Evolutionary conservation across 2,329 filamentous ascomycete genomes (phyloP).

Genomic region (Plenodomus lindquistii): DNA sequence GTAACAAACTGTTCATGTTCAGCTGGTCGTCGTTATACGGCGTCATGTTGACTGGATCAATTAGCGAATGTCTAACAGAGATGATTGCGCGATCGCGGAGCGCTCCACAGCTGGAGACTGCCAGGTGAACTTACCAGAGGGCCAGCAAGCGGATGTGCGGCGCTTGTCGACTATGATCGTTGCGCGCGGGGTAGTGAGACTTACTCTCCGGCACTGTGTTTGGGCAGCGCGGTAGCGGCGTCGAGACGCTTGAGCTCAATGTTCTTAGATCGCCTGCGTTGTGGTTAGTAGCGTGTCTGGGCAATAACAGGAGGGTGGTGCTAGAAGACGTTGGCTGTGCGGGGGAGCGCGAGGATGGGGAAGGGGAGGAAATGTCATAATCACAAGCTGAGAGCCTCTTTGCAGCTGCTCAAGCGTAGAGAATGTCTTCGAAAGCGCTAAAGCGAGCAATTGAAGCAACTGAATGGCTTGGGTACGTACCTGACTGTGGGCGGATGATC

Average conservation of each 20-base stretch:
- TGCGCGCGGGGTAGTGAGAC: too few species aligned
- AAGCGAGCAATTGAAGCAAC: background rate
- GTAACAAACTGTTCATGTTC: conserved; percentile 12
- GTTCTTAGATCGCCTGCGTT: background rate
- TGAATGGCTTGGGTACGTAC: background rate
- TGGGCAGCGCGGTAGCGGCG: background rate
- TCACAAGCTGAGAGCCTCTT: too few species aligned
- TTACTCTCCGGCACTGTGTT: background rate
- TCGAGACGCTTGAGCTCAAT: too few species aligned
- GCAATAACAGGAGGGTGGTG: background rate
- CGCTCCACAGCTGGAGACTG: background rate
- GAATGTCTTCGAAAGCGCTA: background rate
- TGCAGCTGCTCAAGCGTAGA: background rate
- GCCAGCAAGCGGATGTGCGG: too few species aligned
- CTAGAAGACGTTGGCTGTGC: background rate
- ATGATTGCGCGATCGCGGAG: background rate
- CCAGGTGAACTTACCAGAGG: background rate
- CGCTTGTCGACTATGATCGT: too few species aligned
- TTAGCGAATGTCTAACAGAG: background rate
- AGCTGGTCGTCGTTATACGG: conserved; percentile 17
- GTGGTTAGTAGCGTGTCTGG: background rate
- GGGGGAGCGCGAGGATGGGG: too few species aligned
- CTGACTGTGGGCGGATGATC: background rate
- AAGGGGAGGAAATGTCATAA: background rate
- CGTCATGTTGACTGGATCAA: conserved; percentile 6